A percentile compares a stretch with the other conserved stretches of the same genome.
Evolutionary conservation across 1,284 basidiomycete species (phyloP).

Genomic region (Trichosporon ovoides): DNA sequence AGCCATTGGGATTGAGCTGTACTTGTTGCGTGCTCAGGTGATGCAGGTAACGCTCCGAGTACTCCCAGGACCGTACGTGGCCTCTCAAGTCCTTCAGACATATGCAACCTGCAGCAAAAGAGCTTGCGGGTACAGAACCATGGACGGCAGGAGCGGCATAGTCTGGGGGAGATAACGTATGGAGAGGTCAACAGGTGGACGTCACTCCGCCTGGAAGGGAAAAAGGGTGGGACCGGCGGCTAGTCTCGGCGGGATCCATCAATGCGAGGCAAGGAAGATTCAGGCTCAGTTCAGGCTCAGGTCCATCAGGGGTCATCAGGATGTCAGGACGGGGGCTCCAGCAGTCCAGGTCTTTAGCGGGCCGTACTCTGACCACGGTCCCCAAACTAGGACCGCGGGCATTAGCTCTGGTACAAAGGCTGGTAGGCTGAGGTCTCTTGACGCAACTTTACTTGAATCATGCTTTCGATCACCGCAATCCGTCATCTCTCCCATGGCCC

Average conservation of each 20-base stretch:
- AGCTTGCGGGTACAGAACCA: too few relatives aligned
- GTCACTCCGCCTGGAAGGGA: neutral
- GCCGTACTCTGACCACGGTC: neutral
- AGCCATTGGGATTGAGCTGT: neutral
- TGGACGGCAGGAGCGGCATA: too few relatives aligned
- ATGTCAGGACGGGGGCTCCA: neutral
- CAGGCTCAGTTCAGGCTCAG: constrained; percentile 4
- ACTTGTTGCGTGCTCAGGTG: neutral
- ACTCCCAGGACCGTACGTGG: neutral
- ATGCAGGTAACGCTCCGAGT: neutral
- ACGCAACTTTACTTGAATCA: constrained; percentile 2
- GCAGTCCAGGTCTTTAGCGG: neutral
- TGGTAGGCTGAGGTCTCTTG: neutral
- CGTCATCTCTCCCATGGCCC: neutral
- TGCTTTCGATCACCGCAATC: neutral
- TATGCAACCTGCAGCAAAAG: too few relatives aligned
- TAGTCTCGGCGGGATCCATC: neutral
- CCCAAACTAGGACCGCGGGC: neutral
- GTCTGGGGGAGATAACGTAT: too few relatives aligned
- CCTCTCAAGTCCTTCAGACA: too few relatives aligned
- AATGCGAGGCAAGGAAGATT: neutral
- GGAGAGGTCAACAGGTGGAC: neutral
- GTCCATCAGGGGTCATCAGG: neutral
- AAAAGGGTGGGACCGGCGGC: neutral
- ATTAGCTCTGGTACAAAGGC: neutral